A percentile compares a stretch with the other conserved stretches of the same genome.
These are phyloP conservation scores for Cryptosporidium parvum DNA, from an alignment of 169 alveolate species.

Conservation along the genomic window DNA sequence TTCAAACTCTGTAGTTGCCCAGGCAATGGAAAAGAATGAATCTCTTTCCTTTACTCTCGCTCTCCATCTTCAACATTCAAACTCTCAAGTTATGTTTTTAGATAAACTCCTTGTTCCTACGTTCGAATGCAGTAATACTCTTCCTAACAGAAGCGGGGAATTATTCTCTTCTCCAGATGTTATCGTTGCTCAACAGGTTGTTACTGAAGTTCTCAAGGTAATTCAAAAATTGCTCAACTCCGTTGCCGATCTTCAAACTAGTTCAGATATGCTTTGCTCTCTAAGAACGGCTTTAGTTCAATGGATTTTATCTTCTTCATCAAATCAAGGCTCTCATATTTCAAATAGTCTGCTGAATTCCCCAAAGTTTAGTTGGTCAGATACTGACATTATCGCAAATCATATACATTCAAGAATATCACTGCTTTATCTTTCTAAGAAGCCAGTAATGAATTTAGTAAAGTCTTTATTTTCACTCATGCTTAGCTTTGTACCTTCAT, in stretches of 20 bases:
- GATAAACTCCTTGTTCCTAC: constrained; percentile 21
- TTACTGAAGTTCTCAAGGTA: constrained; percentile 38
- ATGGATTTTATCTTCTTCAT: constrained; percentile 46
- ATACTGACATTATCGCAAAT: constrained; percentile 43
- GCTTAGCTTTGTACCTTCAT: constrained; percentile 23
- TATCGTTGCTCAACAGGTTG: constrained; percentile 50
- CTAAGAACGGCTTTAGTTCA: constrained; percentile 41
- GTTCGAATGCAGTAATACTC: constrained; percentile 2
- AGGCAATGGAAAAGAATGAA: constrained; percentile 21
- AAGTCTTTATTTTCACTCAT: constrained; percentile 34
- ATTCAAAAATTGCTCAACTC: constrained; percentile 17
- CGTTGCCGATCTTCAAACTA: constrained; percentile 6
- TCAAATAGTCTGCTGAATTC: constrained; percentile 7
- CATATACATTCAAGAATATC: constrained; percentile 9
- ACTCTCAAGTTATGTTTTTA: constrained; percentile 33
- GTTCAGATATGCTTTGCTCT: constrained; percentile 34
- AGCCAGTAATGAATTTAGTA: constrained; percentile 43
- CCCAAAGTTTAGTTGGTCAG: constrained; percentile 44
- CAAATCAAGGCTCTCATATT: neutral
- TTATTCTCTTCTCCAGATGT: constrained; percentile 39
- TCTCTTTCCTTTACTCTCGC: constrained; percentile 43
- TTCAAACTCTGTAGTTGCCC: constrained; percentile 49
- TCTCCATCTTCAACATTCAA: constrained; percentile 46
- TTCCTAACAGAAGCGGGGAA: constrained; percentile 41
- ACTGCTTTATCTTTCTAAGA: constrained; percentile 14